phyloP scores from a whole-genome alignment of 345 rosid species.

The Boechera retrofracta region DNA sequence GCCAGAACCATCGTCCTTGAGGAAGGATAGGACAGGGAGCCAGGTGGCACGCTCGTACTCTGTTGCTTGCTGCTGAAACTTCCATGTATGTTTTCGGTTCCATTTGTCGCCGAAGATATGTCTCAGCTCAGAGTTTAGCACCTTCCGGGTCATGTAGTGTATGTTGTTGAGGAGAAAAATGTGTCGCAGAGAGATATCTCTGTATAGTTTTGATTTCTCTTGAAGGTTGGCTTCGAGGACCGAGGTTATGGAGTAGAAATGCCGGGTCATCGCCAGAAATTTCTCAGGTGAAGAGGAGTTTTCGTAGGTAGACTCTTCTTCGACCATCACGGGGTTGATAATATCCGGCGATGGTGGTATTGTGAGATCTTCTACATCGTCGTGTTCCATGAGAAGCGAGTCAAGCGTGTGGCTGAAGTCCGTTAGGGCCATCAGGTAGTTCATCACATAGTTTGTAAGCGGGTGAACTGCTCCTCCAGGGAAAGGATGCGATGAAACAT shows the following conservation, averaged over 20 bases:
- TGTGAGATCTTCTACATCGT: constrained; percentile 43
- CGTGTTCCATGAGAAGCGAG: constrained; percentile 62
- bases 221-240: constrained; percentile 72
- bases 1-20: constrained; percentile 62
- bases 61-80: constrained; percentile 75
- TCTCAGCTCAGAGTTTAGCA: constrained; percentile 67
- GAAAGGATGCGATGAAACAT: constrained; percentile 59
- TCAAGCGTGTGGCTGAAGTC: constrained; percentile 71
- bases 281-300: constrained; percentile 41
- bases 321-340: constrained; percentile 32
- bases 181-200: constrained; percentile 68
- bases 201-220: constrained; percentile 69
- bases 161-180: constrained; percentile 87
- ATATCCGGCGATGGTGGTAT: constrained; percentile 48
- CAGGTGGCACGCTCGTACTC: constrained; percentile 80
- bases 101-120: constrained; percentile 73
- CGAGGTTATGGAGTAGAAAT: constrained; percentile 61
- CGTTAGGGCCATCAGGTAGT: constrained; percentile 65
- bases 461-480: constrained; percentile 80
- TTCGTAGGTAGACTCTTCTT: constrained; percentile 51
- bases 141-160: constrained; percentile 87
- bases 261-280: constrained; percentile 52
- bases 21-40: constrained; percentile 66
- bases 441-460: constrained; percentile 83
- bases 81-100: constrained; percentile 79